These are phyloP conservation scores for Arctium lappa DNA, from an alignment of 129 eudicot species.

Conservation along the genomic window DNA sequence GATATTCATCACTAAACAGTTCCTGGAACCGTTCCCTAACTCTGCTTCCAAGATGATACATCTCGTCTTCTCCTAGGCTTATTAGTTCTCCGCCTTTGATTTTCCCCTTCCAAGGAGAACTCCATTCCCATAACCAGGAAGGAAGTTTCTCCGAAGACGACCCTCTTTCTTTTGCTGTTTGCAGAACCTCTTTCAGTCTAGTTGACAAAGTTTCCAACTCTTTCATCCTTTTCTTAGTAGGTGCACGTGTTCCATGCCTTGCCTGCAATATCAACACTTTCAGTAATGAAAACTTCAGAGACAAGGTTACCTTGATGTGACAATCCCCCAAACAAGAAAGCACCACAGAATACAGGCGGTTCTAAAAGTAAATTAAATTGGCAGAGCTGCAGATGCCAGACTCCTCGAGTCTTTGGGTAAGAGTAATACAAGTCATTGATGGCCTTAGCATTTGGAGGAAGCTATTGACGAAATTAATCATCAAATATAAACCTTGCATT, in stretches of 20 bases:
- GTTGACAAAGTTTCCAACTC: constrained; percentile 55
- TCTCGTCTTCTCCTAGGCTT: constrained; percentile 76
- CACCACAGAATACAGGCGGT: background rate
- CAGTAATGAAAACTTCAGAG: background rate
- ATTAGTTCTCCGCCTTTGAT: constrained; percentile 81
- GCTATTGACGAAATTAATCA: background rate
- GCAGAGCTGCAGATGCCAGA: background rate
- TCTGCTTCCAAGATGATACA: constrained; percentile 77
- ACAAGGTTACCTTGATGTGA: background rate
- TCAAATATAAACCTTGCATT: background rate
- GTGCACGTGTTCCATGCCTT: constrained; percentile 97
- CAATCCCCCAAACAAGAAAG: background rate
- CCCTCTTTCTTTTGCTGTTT: constrained; percentile 53
- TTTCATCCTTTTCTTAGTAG: constrained; percentile 83
- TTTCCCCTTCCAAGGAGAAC: constrained; percentile 91
- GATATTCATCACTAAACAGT: constrained; percentile 68
- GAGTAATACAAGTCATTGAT: background rate
- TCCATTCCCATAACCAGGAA: constrained; percentile 82
- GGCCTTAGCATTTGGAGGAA: background rate
- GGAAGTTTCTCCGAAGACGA: constrained; percentile 52
- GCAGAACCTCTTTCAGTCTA: constrained; percentile 48
- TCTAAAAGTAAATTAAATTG: background rate
- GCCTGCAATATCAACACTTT: constrained; percentile 53
- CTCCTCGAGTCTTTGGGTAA: background rate
- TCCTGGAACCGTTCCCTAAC: constrained; percentile 61